These are phyloP conservation scores for Pichia pseudocactophila DNA, from an alignment of 805 yeast species.

Conservation along the genomic window DNA sequence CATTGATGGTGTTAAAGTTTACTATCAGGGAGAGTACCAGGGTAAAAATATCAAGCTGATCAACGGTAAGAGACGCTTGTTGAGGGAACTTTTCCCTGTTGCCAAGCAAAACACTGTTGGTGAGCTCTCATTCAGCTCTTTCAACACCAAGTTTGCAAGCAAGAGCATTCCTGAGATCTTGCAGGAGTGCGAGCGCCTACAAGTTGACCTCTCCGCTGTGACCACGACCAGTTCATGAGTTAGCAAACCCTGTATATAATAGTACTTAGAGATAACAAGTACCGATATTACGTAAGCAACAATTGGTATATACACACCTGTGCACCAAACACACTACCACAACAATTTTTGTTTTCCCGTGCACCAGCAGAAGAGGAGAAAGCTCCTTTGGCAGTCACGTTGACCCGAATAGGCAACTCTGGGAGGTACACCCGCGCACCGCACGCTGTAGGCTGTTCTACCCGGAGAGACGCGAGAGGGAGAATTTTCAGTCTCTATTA, in stretches of 20 bases:
- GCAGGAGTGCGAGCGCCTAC: constrained; percentile 36
- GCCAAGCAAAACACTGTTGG: constrained; percentile 37
- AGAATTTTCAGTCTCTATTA: background rate
- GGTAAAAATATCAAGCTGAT: constrained; percentile 40
- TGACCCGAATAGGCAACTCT: background rate
- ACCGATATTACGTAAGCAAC: too few species aligned
- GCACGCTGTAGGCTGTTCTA: too few species aligned
- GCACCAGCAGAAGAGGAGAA: background rate
- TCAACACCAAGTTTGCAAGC: constrained; percentile 36
- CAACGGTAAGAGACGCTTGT: constrained; percentile 58
- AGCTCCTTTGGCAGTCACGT: background rate
- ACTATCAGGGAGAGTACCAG: constrained; percentile 35
- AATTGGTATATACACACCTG: background rate
- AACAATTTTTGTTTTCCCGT: background rate
- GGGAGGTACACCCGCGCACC: constrained; percentile 8
- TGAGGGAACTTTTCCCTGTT: constrained; percentile 44
- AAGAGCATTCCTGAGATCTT: constrained; percentile 41
- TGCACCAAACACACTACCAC: constrained; percentile 8
- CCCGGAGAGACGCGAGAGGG: too few species aligned
- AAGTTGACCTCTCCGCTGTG: constrained; percentile 29
- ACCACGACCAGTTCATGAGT: too few species aligned
- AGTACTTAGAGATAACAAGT: too few species aligned
- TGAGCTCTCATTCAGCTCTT: constrained; percentile 37
- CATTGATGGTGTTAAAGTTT: constrained; percentile 33
- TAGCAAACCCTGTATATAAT: too few species aligned